phyloP scores from a whole-genome alignment of 2,329 filamentous ascomycete genomes.

The Juglanconis oblonga region DNA sequence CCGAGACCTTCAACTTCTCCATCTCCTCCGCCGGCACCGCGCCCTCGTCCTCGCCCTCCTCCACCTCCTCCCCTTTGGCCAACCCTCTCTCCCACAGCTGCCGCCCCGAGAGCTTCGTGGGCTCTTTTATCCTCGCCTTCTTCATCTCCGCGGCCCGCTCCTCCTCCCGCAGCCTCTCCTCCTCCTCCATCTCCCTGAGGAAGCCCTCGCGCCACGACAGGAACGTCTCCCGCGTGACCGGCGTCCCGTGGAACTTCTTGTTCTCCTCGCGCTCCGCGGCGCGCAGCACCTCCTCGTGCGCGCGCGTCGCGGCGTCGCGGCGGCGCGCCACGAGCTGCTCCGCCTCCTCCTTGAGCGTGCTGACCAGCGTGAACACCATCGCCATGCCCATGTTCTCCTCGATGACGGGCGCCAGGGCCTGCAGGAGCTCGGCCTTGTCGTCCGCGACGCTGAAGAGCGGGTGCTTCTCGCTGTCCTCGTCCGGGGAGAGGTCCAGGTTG shows the following conservation, averaged over 20 bases:
- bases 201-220: slow-evolving; percentile 79
- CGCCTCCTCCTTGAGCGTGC: slow-evolving; percentile 83
- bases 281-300: slow-evolving; percentile 50
- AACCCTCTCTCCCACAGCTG: slow-evolving; percentile 78
- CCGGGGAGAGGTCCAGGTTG: slow-evolving; percentile 72
- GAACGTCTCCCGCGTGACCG: slow-evolving; percentile 85
- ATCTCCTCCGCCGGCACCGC: slow-evolving; percentile 53
- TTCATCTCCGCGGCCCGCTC: slow-evolving; percentile 80
- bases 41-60: slow-evolving; percentile 61
- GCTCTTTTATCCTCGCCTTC: slow-evolving; percentile 72
- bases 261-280: slow-evolving; percentile 87
- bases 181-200: slow-evolving; percentile 74
- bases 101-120: slow-evolving; percentile 67
- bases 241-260: slow-evolving; percentile 88
- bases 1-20: slow-evolving; percentile 70
- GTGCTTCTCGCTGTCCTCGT: slow-evolving; percentile 67
- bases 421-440: slow-evolving; percentile 73
- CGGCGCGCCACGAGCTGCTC: slow-evolving; percentile 79
- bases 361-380: slow-evolving; percentile 92
- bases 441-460: slow-evolving; percentile 74
- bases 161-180: slow-evolving; percentile 65
- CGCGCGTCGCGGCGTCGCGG: slow-evolving; percentile 60
- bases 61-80: slow-evolving; percentile 63
- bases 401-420: slow-evolving; percentile 69
- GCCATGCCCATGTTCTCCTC: slow-evolving; percentile 95